Evolutionary conservation across 345 rosid species (phyloP).

Genomic region (Eutrema yunnanense): DNA sequence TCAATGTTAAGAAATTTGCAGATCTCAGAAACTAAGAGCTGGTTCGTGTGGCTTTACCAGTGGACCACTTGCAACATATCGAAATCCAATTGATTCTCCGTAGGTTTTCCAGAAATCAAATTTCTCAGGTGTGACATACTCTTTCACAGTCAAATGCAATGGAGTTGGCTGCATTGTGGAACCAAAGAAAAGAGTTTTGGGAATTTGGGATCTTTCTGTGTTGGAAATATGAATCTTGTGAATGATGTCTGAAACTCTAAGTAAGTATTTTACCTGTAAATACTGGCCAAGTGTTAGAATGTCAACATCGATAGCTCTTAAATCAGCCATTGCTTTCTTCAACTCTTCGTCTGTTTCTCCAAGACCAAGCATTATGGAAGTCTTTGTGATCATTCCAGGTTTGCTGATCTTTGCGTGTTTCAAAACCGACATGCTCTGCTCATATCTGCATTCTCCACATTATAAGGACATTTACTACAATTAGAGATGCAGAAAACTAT

Average conservation of each 20-base stretch:
- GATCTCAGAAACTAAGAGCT: background rate
- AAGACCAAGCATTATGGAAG: slow-evolving; percentile 97
- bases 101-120: slow-evolving; percentile 91
- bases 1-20: background rate
- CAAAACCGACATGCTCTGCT: slow-evolving; percentile 87
- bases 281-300: slow-evolving; percentile 96
- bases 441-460: slow-evolving; percentile 55
- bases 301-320: slow-evolving; percentile 87
- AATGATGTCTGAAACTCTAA: background rate
- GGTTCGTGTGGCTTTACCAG: slow-evolving; percentile 47
- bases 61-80: slow-evolving; percentile 96
- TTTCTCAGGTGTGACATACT: slow-evolving; percentile 88
- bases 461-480: background rate
- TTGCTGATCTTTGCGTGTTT: slow-evolving; percentile 78
- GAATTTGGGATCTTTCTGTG: background rate
- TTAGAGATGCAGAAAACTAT: background rate
- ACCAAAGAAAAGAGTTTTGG: background rate
- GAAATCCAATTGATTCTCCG: slow-evolving; percentile 94
- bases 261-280: slow-evolving; percentile 55
- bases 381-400: slow-evolving; percentile 84
- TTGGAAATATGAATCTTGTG: background rate
- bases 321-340: slow-evolving; percentile 80
- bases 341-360: slow-evolving; percentile 91
- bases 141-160: slow-evolving; percentile 89
- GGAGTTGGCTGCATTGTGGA: slow-evolving; percentile 81